Base-by-base conservation (phyloP, 768 basidiomycete genomes). In the Macrolepiota dolichaula region DNA sequence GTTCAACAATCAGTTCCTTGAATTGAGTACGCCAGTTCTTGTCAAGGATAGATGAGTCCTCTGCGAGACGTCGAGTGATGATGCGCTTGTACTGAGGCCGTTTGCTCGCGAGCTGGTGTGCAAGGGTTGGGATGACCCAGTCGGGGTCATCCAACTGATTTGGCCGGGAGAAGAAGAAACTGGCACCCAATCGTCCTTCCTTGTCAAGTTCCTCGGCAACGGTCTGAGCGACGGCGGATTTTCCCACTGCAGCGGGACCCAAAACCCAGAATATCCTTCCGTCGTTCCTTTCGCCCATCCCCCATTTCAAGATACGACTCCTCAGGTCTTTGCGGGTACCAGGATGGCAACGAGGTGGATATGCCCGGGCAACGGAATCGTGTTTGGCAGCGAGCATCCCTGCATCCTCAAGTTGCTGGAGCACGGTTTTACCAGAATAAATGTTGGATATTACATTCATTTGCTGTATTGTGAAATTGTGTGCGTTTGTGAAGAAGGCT, bases 211-310 rank as follows among this genome's bases (percentile, higher is more conserved):
- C 11, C 4, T 61, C 60, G 2, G 60, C 52, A n/a, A 55, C 15
- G 2, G 53, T 52, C 24, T 55, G 53, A 2, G 46, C 44, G 29
- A 61, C 55, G 5, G 60, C 60, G 2, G 60, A 55, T 42, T 61
- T 61, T 36, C 60, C 60, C 4, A 47, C 24, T n/a, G 53, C 60
- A 6, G 53, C 53, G 7, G 60, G 29, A 10, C 60, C 60, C 3
- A 47, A 42, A 3, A 61, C n/a, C 25, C 42, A 61, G 19, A 52
- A n/a, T 13, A 61, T 46, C 19, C 38, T 61, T 53, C 40, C 29
- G 29, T 32, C 29, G 36, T 4, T 36, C n/a, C 12, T 35, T 15
- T 37, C 22, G 15, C 2, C n/a, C 32, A 13, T 36, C 19, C 55
- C 22, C 60, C 60, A 61, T 25, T 25, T 35, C 11, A 27, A 22